Conservation (phyloP, 2,329 filamentous ascomycete genomes). For the Mycosphaerella sp. region DNA sequence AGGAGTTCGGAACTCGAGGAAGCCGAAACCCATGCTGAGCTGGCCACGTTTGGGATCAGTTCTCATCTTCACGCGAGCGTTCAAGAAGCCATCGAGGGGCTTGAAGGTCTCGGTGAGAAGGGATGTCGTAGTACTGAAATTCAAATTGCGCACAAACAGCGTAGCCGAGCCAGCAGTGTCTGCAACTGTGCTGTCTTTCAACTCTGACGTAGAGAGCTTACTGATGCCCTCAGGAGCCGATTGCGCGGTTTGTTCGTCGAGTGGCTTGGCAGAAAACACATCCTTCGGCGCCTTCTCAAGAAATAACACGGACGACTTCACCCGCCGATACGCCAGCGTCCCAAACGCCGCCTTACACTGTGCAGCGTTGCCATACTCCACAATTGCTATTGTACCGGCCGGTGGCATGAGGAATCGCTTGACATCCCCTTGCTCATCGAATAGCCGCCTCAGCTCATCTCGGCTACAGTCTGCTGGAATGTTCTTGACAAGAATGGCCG, state of each 20-base stretch:
- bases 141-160: conserved; percentile 88
- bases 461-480: conserved; percentile 76
- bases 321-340: conserved; percentile 77
- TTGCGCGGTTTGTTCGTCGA: conserved; percentile 27
- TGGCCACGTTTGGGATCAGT: conserved; percentile 84
- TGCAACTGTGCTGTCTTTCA: conserved; percentile 53
- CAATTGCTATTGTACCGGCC: conserved; percentile 85
- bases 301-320: conserved; percentile 87
- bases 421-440: conserved; percentile 79
- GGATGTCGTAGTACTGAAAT: conserved; percentile 78
- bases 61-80: conserved; percentile 87
- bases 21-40: conserved; percentile 96
- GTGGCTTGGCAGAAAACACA: conserved; percentile 52
- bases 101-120: conserved; percentile 71
- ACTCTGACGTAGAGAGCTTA: conserved; percentile 63
- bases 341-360: conserved; percentile 80
- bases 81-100: conserved; percentile 79
- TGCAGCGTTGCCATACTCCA: conserved; percentile 73
- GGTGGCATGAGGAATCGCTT: conserved; percentile 84
- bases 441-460: conserved; percentile 72
- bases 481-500: conserved; percentile 87
- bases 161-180: conserved; percentile 60
- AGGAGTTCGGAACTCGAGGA: conserved; percentile 78
- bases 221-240: conserved; percentile 33
- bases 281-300: conserved; percentile 88